These are phyloP conservation scores for Aspergillus bridgeri DNA, from an alignment of 495 filamentous ascomycete genomes.

Conservation along the genomic window DNA sequence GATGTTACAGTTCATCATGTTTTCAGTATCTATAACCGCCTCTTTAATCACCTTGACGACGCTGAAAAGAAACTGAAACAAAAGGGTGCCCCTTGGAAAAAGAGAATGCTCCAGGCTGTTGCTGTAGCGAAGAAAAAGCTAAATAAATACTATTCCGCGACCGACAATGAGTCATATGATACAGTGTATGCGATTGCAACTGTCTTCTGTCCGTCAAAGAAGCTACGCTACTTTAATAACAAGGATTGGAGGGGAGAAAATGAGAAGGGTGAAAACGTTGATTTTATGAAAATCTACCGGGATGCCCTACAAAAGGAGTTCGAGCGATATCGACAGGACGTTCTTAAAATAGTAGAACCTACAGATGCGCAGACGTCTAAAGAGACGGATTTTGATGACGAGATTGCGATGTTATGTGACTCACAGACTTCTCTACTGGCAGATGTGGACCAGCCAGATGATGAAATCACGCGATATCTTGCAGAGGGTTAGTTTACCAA, in stretches of 20 bases:
- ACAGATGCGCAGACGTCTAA: no score
- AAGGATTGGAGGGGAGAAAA: conserved; percentile 8
- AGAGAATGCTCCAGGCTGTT: conserved; percentile 9
- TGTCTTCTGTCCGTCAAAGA: no score
- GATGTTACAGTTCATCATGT: conserved; percentile 16
- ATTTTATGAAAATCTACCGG: neutral
- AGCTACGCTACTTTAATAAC: conserved; percentile 20
- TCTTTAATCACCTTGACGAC: conserved; percentile 1
- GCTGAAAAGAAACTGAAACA: neutral
- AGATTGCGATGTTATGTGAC: no score
- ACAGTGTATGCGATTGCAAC: conserved; percentile 20
- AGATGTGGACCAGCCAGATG: no score
- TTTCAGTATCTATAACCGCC: neutral
- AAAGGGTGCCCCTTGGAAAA: conserved; percentile 10
- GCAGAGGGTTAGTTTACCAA: neutral
- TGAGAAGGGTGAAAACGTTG: neutral
- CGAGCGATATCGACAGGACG: no score
- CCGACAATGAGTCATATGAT: conserved; percentile 6
- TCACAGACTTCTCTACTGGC: no score
- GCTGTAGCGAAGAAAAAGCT: neutral
- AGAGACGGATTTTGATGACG: no score
- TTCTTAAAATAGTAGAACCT: no score
- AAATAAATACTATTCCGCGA: conserved; percentile 16
- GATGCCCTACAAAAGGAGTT: conserved; percentile 1
- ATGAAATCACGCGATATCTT: no score